Percentiles rank a stretch among this genome's conserved stretches.
Conservation (phyloP, 2,329 filamentous ascomycete genomes). For the Colletotrichum sp. region DNA sequence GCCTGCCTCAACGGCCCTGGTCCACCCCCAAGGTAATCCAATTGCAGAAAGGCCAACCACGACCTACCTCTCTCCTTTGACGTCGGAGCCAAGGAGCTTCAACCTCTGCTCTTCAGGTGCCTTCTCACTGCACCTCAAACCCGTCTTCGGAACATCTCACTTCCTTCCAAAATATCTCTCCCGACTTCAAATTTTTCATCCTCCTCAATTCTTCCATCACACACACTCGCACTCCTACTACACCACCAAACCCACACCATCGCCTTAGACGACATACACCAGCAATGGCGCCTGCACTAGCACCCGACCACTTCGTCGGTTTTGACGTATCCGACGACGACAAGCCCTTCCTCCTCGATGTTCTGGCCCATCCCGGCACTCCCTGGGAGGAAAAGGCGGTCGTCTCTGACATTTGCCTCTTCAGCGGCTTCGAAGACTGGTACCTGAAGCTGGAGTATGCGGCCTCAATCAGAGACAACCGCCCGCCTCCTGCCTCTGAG, state of each 20-base stretch:
- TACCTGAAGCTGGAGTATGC: conserved; percentile 37
- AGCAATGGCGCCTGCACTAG: conserved; percentile 9
- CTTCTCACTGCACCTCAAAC: background rate
- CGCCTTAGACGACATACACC: background rate
- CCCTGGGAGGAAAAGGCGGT: conserved; percentile 28
- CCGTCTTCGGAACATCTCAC: background rate
- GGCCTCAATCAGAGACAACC: conserved; percentile 27
- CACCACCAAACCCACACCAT: background rate
- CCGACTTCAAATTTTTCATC: background rate
- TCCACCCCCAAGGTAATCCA: background rate
- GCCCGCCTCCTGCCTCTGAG: conserved; percentile 13
- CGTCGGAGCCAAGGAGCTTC: background rate
- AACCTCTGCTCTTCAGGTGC: background rate
- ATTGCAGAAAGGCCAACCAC: background rate
- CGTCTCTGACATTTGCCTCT: conserved; percentile 34
- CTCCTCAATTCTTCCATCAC: background rate
- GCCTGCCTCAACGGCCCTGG: background rate
- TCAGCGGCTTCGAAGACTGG: conserved; percentile 38
- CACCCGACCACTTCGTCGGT: conserved; percentile 19
- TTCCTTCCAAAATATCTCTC: conserved; percentile 2
- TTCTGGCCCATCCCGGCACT: conserved; percentile 30
- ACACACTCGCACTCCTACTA: background rate
- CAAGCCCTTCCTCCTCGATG: conserved; percentile 33
- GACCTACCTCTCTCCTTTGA: background rate
- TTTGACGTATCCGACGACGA: conserved; percentile 38